Evolutionary conservation across 2,329 filamentous ascomycete genomes (phyloP).

Genomic region (Diaporthe citrichinensis): DNA sequence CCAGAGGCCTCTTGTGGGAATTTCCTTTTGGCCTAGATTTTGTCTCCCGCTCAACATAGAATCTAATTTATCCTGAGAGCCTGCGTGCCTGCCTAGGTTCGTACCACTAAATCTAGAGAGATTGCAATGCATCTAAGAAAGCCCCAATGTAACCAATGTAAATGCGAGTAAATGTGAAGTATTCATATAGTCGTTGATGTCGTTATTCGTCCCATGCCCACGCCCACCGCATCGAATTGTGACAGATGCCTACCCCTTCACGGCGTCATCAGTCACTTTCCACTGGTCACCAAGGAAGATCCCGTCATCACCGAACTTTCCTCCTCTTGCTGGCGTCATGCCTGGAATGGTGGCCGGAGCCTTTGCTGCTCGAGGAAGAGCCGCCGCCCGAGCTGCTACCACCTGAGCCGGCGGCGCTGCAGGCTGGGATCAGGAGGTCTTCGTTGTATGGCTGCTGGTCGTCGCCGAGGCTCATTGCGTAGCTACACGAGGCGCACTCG

Average conservation of each 20-base stretch:
- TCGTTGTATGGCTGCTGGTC: conserved; percentile 54
- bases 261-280: neutral
- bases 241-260: neutral
- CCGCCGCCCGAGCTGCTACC: conserved; percentile 9
- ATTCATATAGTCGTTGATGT: conserved; percentile 18
- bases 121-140: conserved; percentile 13
- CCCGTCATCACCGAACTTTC: conserved; percentile 35
- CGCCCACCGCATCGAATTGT: neutral
- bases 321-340: conserved; percentile 37
- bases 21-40: neutral
- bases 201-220: neutral
- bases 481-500: conserved; percentile 59
- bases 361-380: conserved; percentile 5
- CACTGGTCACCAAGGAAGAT: neutral
- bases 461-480: conserved; percentile 37
- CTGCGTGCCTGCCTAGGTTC: neutral
- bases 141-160: neutral
- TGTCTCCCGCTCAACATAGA: conserved; percentile 4
- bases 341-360: conserved; percentile 10
- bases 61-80: conserved; percentile 6
- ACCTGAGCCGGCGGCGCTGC: conserved; percentile 14
- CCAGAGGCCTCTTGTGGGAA: conserved; percentile 31
- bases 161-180: conserved; percentile 9
- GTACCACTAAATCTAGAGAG: conserved; percentile 5
- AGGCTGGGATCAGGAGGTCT: conserved; percentile 36